These are phyloP conservation scores for Cryptosporidium viatorum DNA, from an alignment of 169 alveolate genomes.

Conservation along the genomic window DNA sequence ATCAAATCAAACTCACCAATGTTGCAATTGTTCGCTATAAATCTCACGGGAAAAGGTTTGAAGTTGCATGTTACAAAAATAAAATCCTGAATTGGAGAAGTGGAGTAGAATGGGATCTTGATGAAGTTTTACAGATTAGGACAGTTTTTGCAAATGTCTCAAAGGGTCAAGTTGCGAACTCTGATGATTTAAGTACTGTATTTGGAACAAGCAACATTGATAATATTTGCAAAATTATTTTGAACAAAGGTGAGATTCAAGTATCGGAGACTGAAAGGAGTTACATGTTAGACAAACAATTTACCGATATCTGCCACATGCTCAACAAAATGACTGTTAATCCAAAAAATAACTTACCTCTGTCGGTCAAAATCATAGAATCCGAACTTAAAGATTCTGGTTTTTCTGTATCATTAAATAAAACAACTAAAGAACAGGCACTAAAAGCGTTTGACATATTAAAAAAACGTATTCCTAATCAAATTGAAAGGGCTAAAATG, in stretches of 20 bases:
- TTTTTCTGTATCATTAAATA: constrained; percentile 83
- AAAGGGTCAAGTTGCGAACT: constrained; percentile 94
- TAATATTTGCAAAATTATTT: constrained; percentile 89
- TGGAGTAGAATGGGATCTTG: constrained; percentile 92
- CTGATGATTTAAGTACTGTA: constrained; percentile 88
- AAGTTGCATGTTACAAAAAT: constrained; percentile 97
- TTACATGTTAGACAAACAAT: constrained; percentile 82
- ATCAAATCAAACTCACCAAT: constrained; percentile 93
- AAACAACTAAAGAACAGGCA: constrained; percentile 87
- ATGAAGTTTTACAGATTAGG: constrained; percentile 93
- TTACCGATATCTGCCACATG: constrained; percentile 85
- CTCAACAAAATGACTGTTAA: constrained; percentile 85
- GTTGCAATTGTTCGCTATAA: constrained; percentile 94
- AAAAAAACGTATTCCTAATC: constrained; percentile 84
- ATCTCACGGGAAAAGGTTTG: constrained; percentile 91
- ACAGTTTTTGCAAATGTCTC: constrained; percentile 93
- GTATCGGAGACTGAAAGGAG: constrained; percentile 90
- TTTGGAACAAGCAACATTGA: constrained; percentile 89
- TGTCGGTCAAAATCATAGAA: constrained; percentile 86
- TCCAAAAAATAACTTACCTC: constrained; percentile 88
- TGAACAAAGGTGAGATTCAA: constrained; percentile 93
- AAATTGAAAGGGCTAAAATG: constrained; percentile 86
- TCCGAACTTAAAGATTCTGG: constrained; percentile 83
- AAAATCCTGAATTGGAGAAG: constrained; percentile 94
- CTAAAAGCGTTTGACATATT: constrained; percentile 84